phyloP scores from a whole-genome alignment of 768 basidiomycete genomes.

The Wakefieldia striispora region DNA sequence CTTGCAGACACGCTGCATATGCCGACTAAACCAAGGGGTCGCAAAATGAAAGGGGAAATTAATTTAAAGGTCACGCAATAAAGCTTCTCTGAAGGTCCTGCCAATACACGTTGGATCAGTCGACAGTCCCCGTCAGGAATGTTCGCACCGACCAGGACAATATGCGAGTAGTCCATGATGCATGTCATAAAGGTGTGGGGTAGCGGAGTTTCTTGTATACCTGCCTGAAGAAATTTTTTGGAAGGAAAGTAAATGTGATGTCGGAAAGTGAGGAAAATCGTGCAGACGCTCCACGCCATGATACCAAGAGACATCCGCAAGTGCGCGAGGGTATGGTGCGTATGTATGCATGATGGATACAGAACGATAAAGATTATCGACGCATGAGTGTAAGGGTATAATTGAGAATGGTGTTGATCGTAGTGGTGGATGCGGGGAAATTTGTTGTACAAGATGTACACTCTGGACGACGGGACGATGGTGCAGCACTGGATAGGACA shows the following conservation, averaged over 20 bases:
- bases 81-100: constrained; percentile 22
- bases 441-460: constrained; percentile 25
- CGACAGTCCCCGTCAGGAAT: constrained; percentile 10
- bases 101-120: constrained; percentile 17
- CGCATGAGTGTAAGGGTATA: constrained; percentile 31
- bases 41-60: constrained; percentile 12
- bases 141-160: constrained; percentile 20
- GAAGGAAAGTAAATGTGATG: constrained; percentile 13
- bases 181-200: constrained; percentile 24
- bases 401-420: constrained; percentile 13
- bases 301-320: constrained; percentile 17
- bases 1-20: constrained; percentile 6
- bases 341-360: constrained; percentile 34
- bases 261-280: constrained; percentile 9
- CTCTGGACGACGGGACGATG: constrained; percentile 11
- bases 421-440: constrained; percentile 6
- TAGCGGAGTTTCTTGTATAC: constrained; percentile 17
- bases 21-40: constrained; percentile 2
- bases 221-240: constrained; percentile 17
- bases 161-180: constrained; percentile 29
- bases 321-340: constrained; percentile 26
- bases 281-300: constrained; percentile 14
- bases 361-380: constrained; percentile 31
- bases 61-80: constrained; percentile 23
- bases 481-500: constrained; percentile 4